These are phyloP conservation scores for Blumeria hordei DNA, from an alignment of 2,329 filamentous ascomycete genomes.

Conservation along the genomic window DNA sequence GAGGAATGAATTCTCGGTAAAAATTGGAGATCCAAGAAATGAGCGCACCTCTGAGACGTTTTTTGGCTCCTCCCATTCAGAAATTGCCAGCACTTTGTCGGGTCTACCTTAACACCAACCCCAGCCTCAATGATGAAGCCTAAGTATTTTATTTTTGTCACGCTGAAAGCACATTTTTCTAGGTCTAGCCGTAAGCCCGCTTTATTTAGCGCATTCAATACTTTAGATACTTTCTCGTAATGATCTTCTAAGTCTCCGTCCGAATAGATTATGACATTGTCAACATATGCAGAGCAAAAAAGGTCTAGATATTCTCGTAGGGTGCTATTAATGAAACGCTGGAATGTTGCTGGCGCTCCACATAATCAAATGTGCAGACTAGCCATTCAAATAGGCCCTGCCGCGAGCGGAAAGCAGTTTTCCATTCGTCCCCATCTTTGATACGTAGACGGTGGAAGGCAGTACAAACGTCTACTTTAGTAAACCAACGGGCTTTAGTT, in stretches of 20 bases:
- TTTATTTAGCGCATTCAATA: background rate
- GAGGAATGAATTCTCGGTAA: background rate
- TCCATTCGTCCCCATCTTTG: background rate
- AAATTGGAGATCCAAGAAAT: background rate
- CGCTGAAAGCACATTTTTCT: background rate
- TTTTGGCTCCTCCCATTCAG: conserved; percentile 1
- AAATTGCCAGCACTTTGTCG: background rate
- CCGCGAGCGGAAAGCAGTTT: no score
- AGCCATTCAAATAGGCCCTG: no score
- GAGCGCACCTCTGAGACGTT: conserved; percentile 7
- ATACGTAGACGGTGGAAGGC: background rate
- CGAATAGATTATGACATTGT: background rate
- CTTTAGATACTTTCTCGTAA: background rate
- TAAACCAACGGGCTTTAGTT: background rate
- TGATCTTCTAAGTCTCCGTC: background rate
- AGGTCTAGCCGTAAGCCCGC: no score
- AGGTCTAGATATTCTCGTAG: no score
- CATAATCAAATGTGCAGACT: no score
- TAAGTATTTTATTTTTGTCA: background rate
- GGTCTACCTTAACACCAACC: background rate
- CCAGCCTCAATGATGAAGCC: background rate
- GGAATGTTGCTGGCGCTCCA: no score
- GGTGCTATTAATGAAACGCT: no score
- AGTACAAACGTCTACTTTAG: background rate
- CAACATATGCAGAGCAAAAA: background rate